phyloP scores from a whole-genome alignment of 2,329 filamentous ascomycete genomes.

The Emericellopsis atlantica region DNA sequence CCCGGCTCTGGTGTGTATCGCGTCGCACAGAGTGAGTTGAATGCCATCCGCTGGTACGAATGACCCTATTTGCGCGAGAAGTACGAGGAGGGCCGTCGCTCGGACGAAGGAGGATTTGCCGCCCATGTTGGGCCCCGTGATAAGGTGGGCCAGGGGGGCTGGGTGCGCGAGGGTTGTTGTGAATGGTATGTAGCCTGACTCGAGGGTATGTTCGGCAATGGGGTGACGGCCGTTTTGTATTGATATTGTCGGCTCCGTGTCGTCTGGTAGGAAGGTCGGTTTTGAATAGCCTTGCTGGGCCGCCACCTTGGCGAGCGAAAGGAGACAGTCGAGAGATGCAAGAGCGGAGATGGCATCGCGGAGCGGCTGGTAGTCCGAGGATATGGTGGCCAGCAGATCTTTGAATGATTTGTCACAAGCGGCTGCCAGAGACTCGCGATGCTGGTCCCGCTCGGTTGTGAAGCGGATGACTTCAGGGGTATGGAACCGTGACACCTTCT shows the following conservation, averaged over 20 bases:
- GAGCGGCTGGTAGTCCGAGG: slow-evolving; percentile 75
- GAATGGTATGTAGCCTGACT: slow-evolving; percentile 86
- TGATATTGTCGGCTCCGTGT: slow-evolving; percentile 52
- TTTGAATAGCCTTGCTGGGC: slow-evolving; percentile 78
- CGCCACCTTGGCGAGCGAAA: slow-evolving; percentile 76
- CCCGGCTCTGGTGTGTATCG: slow-evolving; percentile 90
- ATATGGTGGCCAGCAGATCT: slow-evolving; percentile 58
- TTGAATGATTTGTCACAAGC: slow-evolving; percentile 80
- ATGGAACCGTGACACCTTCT: slow-evolving; percentile 85
- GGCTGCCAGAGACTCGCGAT: slow-evolving; percentile 84
- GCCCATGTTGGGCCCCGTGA: slow-evolving; percentile 98
- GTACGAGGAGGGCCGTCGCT: slow-evolving; percentile 77
- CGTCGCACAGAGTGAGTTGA: slow-evolving; percentile 70
- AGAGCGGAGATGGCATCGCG: slow-evolving; percentile 81
- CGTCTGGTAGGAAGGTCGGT: slow-evolving; percentile 52
- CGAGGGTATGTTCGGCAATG: slow-evolving; percentile 85
- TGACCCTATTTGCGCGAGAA: slow-evolving; percentile 90
- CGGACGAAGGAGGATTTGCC: slow-evolving; percentile 97
- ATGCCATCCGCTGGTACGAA: slow-evolving; percentile 77
- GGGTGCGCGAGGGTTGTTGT: slow-evolving; percentile 59
- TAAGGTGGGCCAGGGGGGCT: slow-evolving; percentile 60
- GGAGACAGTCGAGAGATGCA: slow-evolving; percentile 77
- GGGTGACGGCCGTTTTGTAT: slow-evolving; percentile 64
- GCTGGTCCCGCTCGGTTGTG: slow-evolving; percentile 79
- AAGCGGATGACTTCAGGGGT: slow-evolving; percentile 79